Evolutionary conservation across 2,329 filamentous ascomycete species (phyloP).

Genomic region (Fusarium foetens): DNA sequence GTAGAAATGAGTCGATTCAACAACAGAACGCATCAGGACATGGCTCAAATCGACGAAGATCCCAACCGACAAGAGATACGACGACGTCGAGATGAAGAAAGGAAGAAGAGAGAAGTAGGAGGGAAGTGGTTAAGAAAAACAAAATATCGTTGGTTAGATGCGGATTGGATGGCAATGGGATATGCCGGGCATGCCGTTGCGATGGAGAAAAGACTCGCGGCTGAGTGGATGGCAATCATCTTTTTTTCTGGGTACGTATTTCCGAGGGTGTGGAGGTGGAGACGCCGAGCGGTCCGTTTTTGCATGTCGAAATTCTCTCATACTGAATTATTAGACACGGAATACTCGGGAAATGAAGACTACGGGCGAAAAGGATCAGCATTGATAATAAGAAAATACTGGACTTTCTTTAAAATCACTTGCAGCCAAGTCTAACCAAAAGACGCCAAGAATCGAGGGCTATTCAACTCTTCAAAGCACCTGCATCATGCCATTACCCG

Average conservation of each 20-base stretch:
- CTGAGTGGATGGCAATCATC: conserved; percentile 36
- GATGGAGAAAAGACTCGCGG: conserved; percentile 40
- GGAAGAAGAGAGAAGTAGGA: conserved; percentile 6
- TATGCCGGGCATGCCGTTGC: conserved; percentile 43
- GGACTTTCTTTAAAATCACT: no score
- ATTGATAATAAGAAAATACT: no score
- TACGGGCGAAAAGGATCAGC: not conserved
- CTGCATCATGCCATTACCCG: conserved; percentile 2
- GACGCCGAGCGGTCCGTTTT: conserved; percentile 43
- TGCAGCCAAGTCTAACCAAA: not conserved
- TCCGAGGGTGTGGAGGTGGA: conserved; percentile 42
- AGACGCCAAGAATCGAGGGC: not conserved
- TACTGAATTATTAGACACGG: conserved; percentile 8
- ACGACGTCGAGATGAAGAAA: conserved; percentile 26
- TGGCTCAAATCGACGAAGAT: conserved; percentile 38
- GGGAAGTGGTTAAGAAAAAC: conserved; percentile 21
- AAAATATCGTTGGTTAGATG: conserved; percentile 22
- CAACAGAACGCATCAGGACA: conserved; percentile 19
- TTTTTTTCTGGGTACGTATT: conserved; percentile 39
- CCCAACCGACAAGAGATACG: conserved; percentile 27
- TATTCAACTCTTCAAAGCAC: not conserved
- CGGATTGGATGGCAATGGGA: conserved; percentile 20
- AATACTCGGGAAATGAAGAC: conserved; percentile 3
- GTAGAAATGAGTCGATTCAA: conserved; percentile 19
- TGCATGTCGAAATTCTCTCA: conserved; percentile 42